phyloP scores from a whole-genome alignment of 176 grass and related monocot species.

The Oryza rufipogon region DNA sequence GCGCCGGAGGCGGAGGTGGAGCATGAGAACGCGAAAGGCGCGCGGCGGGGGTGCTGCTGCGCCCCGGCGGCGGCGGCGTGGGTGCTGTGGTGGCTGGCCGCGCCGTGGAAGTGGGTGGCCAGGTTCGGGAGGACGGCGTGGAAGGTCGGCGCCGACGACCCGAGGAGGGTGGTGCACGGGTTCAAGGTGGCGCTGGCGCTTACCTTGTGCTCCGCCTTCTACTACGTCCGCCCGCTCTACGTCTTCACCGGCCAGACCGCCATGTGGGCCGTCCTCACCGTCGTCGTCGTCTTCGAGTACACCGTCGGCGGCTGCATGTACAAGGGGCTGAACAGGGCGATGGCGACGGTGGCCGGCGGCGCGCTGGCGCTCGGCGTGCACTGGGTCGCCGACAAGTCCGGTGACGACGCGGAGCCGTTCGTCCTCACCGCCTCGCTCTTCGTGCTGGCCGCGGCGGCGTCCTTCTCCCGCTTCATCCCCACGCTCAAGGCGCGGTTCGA shows the following conservation, averaged over 20 bases:
- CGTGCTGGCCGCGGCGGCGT: conserved; percentile 54
- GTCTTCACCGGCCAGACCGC: conserved; percentile 49
- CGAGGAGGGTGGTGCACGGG: conserved; percentile 58
- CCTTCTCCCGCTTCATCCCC: conserved; percentile 75
- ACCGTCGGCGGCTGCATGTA: conserved; percentile 69
- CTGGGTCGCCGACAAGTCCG: conserved; percentile 52
- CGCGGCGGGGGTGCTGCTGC: conserved; percentile 2
- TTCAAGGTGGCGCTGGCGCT: conserved; percentile 71
- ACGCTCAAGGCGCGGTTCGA: conserved; percentile 64
- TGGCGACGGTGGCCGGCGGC: conserved; percentile 51
- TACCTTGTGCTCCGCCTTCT: conserved; percentile 59
- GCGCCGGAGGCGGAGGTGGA: conserved; percentile 16
- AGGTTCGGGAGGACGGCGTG: conserved; percentile 50
- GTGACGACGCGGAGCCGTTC: conserved; percentile 51
- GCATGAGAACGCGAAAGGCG: conserved; percentile 4
- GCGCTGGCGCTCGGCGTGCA: conserved; percentile 61
- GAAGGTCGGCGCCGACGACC: conserved; percentile 61
- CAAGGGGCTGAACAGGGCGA: conserved; percentile 70
- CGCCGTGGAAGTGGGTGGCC: conserved; percentile 26
- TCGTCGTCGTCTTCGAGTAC: conserved; percentile 71
- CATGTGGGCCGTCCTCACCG: conserved; percentile 78
- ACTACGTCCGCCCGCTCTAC: conserved; percentile 63
- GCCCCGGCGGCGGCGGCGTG: background rate
- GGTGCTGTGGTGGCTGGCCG: conserved; percentile 31
- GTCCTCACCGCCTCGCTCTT: conserved; percentile 56